Evolutionary conservation across 1,284 basidiomycete species (phyloP).

Genomic region (Ganoderma resinaceum): DNA sequence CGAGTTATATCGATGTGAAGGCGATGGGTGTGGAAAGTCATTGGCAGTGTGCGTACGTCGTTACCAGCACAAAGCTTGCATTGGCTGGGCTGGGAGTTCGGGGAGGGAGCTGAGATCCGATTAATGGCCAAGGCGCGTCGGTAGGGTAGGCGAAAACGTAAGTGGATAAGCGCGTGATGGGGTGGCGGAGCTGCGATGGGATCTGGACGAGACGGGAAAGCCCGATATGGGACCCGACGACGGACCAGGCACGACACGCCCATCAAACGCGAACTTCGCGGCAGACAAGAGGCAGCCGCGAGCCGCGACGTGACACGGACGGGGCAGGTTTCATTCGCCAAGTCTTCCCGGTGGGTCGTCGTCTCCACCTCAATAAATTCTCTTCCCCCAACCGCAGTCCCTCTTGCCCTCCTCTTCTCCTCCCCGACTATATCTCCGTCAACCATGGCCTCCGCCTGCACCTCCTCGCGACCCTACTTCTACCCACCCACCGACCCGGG

Average conservation of each 20-base stretch:
- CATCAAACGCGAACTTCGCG: slow-evolving; percentile 19
- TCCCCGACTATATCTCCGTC: not conserved
- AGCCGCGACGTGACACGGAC: slow-evolving; percentile 12
- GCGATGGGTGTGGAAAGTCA: not conserved
- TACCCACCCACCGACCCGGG: slow-evolving; percentile 7
- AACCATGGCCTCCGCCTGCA: slow-evolving; percentile 13
- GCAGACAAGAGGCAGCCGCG: not conserved
- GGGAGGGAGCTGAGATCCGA: not conserved
- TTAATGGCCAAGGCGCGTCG: not conserved
- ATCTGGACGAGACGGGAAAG: not conserved
- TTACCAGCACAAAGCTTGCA: not conserved
- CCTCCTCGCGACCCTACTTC: slow-evolving; percentile 4
- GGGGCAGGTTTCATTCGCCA: slow-evolving; percentile 1
- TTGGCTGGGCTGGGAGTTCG: not conserved
- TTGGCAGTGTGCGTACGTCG: not conserved
- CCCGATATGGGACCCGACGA: not conserved
- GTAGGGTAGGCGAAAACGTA: not conserved
- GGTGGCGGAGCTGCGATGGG: not conserved
- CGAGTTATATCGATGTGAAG: not conserved
- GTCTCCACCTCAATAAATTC: slow-evolving; percentile 12
- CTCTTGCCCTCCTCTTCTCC: not conserved
- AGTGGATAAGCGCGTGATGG: not conserved
- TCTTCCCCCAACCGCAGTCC: slow-evolving; percentile 1
- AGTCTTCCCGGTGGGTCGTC: not conserved
- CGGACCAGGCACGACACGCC: slow-evolving; percentile 2